Base-by-base conservation (phyloP, 2,329 filamentous ascomycete genomes). In the Arthrobotrys conoides region DNA sequence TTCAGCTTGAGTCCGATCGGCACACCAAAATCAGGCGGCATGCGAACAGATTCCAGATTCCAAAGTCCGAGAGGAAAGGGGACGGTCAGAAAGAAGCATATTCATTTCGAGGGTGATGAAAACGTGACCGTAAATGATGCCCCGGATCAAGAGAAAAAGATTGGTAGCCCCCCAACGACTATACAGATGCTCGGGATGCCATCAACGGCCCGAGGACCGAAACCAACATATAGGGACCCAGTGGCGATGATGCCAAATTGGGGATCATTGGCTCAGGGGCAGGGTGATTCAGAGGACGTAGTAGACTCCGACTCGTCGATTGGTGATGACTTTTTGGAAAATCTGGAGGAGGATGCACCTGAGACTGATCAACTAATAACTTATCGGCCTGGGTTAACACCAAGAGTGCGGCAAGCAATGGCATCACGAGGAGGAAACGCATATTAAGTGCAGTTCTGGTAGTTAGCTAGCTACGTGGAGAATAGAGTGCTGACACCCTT, bases 11-110 rank as follows among this genome's bases (percentile, higher is more conserved):
- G 69, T 24, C 61, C 70, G 3, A 9, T 36, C 18, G 46, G 57
- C 36, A 72, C 70, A 12, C 70, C 70, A 8, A 53, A 38, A n/a
- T n/a, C n/a, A 51, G 67, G 70, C 22, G 61, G 49, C 27, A 36
- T 61, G 44, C 61, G 70, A 30, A 27, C 18, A 12, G 51, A 61
- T 4, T 5, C 38, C 3, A 72, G 70, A 18, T 72, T 66, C 20
- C 49, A 20, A n/a, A 72, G 22, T 16, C 69, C 65, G 36, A 57
- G 16, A 48, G 53, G 49, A 12, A 33, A 27, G 12, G 69, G 69
- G 0, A 14, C 55, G 5, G 14, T 9, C 3, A 72, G 65, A 20
- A 66, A 6, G 8, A 72, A 27, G 36, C 18, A 14, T 8, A 55
- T 72, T 10, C 27, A 57, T 24, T 72, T 61, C 61, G 38, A 59